Evolutionary conservation across 176 grass and related monocot genomes (phyloP), one percentile per base, ranked within the genome.

Genomic region (Luzula sylvatica): DNA sequence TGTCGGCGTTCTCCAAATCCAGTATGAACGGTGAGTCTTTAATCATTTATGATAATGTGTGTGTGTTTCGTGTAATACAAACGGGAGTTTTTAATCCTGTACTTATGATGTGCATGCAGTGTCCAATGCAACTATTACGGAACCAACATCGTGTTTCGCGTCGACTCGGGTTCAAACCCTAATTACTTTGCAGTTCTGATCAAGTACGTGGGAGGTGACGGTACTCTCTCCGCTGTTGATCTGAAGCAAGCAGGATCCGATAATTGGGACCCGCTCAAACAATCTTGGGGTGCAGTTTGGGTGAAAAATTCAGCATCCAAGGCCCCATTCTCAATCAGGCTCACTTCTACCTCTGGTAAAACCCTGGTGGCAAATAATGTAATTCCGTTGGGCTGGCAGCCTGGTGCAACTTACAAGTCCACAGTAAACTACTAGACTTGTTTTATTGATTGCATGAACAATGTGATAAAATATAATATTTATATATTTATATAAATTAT

Each of bases 11-110:
- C 15, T 87, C 12, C 53, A 56, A 56, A 13, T 81, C 32, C 46
- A 87, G 52, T 87, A 87, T 66, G 54, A 43, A 55, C 68, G 83
- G 77, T 81, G 46, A 54, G 67, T 41, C 22, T 7, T n/a, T n/a
- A n/a, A 43, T 23, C 11, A 11, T 25, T 13, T 3, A 32, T 40
- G 38, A 15, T 11, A 9, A 21, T 20, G 20, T 15, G 6, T 35
- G 30, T 55, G 1, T 1, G 38, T 54, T 53, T 11, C 16, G 2
- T 54, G 2, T 35, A 35, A 16, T 68, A 24, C 12, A 46, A 25
- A 62, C 2, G 23, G 18, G 19, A 21, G 38, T 23, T 13, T n/a
- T 42, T 66, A 42, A 45, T 27, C 26, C 12, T 3, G 8, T 35
- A 20, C 46, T 12, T 25, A 4, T 11, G 20, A 13, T 22, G 3